Evolutionary conservation across 371 early-diverging fungal species (phyloP).

Genomic region (Apophysomyces trapeziformis): DNA sequence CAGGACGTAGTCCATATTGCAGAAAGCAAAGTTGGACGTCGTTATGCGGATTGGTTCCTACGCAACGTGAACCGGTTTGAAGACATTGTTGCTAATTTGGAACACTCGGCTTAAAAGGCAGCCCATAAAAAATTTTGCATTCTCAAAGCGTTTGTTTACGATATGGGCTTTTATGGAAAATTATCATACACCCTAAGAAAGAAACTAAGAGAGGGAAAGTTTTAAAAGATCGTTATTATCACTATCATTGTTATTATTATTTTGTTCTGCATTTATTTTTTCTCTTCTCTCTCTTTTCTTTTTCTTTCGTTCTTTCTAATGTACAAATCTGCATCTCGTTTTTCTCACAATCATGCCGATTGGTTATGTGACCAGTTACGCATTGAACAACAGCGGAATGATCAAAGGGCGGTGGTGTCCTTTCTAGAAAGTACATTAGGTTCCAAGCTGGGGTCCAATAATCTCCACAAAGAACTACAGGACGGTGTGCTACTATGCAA

Average conservation of each 20-base stretch:
- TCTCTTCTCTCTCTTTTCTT: constrained; percentile 4
- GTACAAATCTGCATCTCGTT: background rate
- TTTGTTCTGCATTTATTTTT: background rate
- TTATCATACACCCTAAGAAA: constrained; percentile 3
- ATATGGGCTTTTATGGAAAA: constrained; percentile 14
- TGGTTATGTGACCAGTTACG: constrained; percentile 25
- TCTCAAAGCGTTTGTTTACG: constrained; percentile 8
- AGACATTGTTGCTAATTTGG: constrained; percentile 61
- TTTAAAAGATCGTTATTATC: background rate
- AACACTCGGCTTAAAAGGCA: constrained; percentile 38
- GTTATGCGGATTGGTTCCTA: constrained; percentile 95
- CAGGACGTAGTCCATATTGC: constrained; percentile 93
- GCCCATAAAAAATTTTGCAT: constrained; percentile 8
- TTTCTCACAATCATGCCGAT: constrained; percentile 17
- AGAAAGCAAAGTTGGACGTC: constrained; percentile 91
- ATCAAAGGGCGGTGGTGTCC: constrained; percentile 28
- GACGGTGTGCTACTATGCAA: constrained; percentile 77
- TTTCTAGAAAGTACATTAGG: constrained; percentile 35
- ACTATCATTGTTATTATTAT: too few relatives aligned
- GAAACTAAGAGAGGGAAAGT: constrained; percentile 6
- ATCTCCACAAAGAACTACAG: constrained; percentile 37
- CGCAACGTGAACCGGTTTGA: constrained; percentile 89
- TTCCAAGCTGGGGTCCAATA: constrained; percentile 25
- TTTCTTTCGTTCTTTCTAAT: background rate
- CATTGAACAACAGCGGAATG: constrained; percentile 28